A percentile compares a stretch with the other conserved stretches of the same genome.
These are phyloP conservation scores for Climacium dendroides DNA, from an alignment of 225 moss, liverwort and hornwort genomes.

Conservation along the genomic window DNA sequence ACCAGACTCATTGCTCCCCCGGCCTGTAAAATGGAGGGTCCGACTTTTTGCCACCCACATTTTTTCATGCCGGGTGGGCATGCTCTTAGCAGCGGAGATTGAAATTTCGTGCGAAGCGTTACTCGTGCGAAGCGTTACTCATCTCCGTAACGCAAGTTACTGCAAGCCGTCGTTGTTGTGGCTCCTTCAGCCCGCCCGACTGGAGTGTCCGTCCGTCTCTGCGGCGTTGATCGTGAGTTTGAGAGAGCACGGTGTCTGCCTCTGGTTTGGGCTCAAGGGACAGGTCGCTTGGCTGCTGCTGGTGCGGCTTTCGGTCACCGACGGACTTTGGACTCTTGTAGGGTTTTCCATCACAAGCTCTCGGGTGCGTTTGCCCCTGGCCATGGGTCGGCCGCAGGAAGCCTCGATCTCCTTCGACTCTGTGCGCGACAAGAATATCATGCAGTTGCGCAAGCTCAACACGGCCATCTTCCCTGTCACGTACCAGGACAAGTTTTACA, in stretches of 20 bases:
- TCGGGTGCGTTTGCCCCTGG: not conserved
- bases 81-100: too few species aligned
- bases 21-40: too few species aligned
- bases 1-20: too few species aligned
- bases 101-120: too few species aligned
- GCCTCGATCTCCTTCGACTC: constrained; percentile 79
- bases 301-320: not conserved
- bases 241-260: not conserved
- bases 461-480: constrained; percentile 84
- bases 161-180: too few species aligned
- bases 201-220: not conserved
- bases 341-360: not conserved
- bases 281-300: not conserved
- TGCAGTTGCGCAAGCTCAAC: constrained; percentile 95
- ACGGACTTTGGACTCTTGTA: not conserved
- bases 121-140: too few species aligned
- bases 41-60: too few species aligned
- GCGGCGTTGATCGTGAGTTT: not conserved
- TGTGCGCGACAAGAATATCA: constrained; percentile 87
- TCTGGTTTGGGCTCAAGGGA: not conserved
- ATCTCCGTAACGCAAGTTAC: not conserved
- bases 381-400: constrained; percentile 61
- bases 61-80: too few species aligned
- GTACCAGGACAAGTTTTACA: constrained; percentile 94
- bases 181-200: not conserved